These are phyloP conservation scores for Trematosphaeria pertusa DNA, from an alignment of 2,329 filamentous ascomycete genomes.

Conservation along the genomic window DNA sequence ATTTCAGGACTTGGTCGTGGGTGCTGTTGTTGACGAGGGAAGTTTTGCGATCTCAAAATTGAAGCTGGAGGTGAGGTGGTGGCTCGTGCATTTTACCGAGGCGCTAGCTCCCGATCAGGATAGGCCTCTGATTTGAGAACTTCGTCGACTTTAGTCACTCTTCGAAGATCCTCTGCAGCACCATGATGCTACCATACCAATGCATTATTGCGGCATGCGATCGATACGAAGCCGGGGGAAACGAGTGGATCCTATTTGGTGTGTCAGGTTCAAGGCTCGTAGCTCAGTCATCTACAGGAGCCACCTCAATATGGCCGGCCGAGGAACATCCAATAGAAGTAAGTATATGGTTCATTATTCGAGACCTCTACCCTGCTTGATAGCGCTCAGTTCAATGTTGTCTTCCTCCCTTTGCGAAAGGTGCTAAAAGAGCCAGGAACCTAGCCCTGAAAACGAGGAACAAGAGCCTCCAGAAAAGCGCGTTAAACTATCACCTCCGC, in stretches of 20 bases:
- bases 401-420: no score
- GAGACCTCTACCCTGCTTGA: not conserved
- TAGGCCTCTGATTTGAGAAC: slow-evolving; percentile 7
- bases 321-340: slow-evolving; percentile 28
- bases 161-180: slow-evolving; percentile 7
- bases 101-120: slow-evolving; percentile 5
- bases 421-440: slow-evolving; percentile 26
- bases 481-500: slow-evolving; percentile 46
- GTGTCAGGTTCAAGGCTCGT: slow-evolving; percentile 77
- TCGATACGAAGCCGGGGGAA: slow-evolving; percentile 13
- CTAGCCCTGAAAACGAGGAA: slow-evolving; percentile 25
- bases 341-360: slow-evolving; percentile 20
- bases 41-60: slow-evolving; percentile 28
- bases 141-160: slow-evolving; percentile 3
- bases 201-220: slow-evolving; percentile 44
- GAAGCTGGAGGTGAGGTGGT: slow-evolving; percentile 21
- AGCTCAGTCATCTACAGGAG: slow-evolving; percentile 45
- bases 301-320: slow-evolving; percentile 37
- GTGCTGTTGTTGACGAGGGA: slow-evolving; percentile 33
- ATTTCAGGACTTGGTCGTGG: slow-evolving; percentile 81
- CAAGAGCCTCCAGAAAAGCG: slow-evolving; percentile 50
- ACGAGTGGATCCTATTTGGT: slow-evolving; percentile 67
- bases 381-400: no score
- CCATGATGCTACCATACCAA: slow-evolving; percentile 50
- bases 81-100: slow-evolving; percentile 13